These are phyloP conservation scores for Basidiobolus meristosporus DNA, from an alignment of 371 early-diverging fungal species.

Conservation along the genomic window DNA sequence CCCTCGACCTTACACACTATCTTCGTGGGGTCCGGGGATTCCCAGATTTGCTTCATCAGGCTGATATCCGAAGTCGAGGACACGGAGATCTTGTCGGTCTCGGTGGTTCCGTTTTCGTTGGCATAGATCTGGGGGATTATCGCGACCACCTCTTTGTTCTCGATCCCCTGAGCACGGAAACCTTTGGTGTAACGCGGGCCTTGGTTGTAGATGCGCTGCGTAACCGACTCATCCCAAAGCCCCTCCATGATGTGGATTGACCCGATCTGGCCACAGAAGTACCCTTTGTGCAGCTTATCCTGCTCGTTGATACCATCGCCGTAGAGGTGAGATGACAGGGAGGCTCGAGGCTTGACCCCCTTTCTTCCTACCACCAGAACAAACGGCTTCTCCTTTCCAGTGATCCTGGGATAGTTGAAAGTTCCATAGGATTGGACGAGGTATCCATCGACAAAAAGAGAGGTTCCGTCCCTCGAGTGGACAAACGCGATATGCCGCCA, in stretches of 20 bases:
- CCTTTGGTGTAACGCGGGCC: slow-evolving; percentile 13
- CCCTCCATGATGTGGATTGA: slow-evolving; percentile 15
- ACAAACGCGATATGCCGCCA: slow-evolving; percentile 19
- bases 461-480: slow-evolving; percentile 12
- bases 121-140: slow-evolving; percentile 1
- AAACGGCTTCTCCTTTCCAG: slow-evolving; percentile 11
- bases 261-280: slow-evolving; percentile 14
- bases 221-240: slow-evolving; percentile 12
- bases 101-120: background rate
- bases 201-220: slow-evolving; percentile 12
- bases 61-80: background rate
- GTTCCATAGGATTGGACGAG: slow-evolving; percentile 15
- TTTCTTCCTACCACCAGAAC: slow-evolving; percentile 7
- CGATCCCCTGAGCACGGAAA: slow-evolving; percentile 11
- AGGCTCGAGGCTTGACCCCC: background rate
- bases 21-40: slow-evolving; percentile 3
- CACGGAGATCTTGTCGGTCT: too few species aligned
- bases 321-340: slow-evolving; percentile 1
- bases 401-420: slow-evolving; percentile 12
- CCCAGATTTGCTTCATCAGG: slow-evolving; percentile 1
- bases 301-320: background rate
- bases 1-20: slow-evolving; percentile 9
- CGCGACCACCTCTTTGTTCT: slow-evolving; percentile 4
- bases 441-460: slow-evolving; percentile 15
- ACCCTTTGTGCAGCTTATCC: slow-evolving; percentile 2